Percentiles rank a stretch among this genome's conserved stretches.
These are phyloP conservation scores for Hydnum rufescens DNA, from an alignment of 768 basidiomycete genomes.

Conservation along the genomic window DNA sequence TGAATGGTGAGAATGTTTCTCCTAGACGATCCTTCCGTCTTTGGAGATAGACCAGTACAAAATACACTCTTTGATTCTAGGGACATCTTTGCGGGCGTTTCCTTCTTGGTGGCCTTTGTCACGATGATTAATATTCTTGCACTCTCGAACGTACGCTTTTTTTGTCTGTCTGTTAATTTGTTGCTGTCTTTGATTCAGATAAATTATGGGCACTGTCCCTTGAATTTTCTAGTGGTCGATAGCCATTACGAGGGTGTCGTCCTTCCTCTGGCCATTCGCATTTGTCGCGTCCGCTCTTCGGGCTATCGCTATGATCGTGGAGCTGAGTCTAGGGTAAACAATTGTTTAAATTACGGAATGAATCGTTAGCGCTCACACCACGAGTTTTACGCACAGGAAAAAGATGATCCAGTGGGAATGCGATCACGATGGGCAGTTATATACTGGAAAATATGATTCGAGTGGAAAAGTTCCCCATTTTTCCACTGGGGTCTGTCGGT, in stretches of 20 bases:
- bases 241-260: constrained; percentile 41
- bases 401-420: constrained; percentile 57
- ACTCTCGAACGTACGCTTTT: constrained; percentile 37
- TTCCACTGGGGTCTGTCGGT: constrained; percentile 35
- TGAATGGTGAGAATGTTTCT: neutral
- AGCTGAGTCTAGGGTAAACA: constrained; percentile 47
- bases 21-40: neutral
- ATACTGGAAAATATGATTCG: constrained; percentile 22
- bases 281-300: constrained; percentile 44
- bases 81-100: constrained; percentile 52
- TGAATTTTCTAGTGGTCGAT: too few relatives aligned
- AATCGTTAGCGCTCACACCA: neutral
- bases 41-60: neutral
- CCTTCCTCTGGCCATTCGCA: constrained; percentile 51
- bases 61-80: constrained; percentile 16
- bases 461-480: constrained; percentile 21
- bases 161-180: neutral
- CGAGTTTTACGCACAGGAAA: constrained; percentile 29
- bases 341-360: constrained; percentile 10
- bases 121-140: constrained; percentile 37
- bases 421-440: constrained; percentile 42
- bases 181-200: too few relatives aligned
- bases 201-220: too few relatives aligned
- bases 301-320: constrained; percentile 50
- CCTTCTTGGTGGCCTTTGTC: constrained; percentile 29